Evolutionary conservation across 306 rosid species (phyloP).

Genomic region (Pyrus betulifolia): DNA sequence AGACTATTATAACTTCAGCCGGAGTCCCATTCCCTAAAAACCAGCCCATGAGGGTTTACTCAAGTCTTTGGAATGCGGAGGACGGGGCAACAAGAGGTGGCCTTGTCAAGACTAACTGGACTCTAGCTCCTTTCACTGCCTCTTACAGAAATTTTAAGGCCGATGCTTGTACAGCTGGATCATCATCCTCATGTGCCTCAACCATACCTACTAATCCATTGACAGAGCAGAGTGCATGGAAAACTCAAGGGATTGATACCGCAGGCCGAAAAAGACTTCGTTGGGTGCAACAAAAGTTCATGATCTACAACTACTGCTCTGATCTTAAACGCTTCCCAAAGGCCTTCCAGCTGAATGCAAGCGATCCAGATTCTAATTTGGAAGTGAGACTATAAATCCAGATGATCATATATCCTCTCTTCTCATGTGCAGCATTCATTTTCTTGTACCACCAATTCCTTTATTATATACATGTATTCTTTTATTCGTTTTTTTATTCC

Average conservation of each 20-base stretch:
- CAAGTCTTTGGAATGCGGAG: conserved; percentile 43
- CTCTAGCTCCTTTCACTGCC: conserved; percentile 42
- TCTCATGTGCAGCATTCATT: too few relatives aligned
- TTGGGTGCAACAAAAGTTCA: conserved; percentile 42
- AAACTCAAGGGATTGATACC: conserved; percentile 27
- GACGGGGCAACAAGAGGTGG: conserved; percentile 55
- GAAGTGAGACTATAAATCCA: too few relatives aligned
- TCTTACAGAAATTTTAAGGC: conserved; percentile 32
- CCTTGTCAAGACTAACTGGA: conserved; percentile 40
- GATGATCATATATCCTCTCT: too few relatives aligned
- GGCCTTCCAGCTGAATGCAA: conserved; percentile 45
- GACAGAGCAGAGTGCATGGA: conserved; percentile 1
- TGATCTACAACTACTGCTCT: conserved; percentile 42
- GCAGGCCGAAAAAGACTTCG: conserved; percentile 26
- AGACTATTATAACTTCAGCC: neutral
- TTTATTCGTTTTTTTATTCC: too few relatives aligned
- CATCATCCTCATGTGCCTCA: conserved; percentile 11
- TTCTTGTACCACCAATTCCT: too few relatives aligned
- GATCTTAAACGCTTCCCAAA: conserved; percentile 36
- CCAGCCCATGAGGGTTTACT: conserved; percentile 43
- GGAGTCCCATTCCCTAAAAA: conserved; percentile 33
- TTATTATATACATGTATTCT: too few relatives aligned
- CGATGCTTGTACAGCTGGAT: conserved; percentile 21
- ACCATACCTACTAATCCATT: neutral
- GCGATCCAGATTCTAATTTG: neutral